Evolutionary conservation across 345 rosid species (phyloP), one percentile per base, ranked within the genome.

Genomic region (Eucalyptus rudis): DNA sequence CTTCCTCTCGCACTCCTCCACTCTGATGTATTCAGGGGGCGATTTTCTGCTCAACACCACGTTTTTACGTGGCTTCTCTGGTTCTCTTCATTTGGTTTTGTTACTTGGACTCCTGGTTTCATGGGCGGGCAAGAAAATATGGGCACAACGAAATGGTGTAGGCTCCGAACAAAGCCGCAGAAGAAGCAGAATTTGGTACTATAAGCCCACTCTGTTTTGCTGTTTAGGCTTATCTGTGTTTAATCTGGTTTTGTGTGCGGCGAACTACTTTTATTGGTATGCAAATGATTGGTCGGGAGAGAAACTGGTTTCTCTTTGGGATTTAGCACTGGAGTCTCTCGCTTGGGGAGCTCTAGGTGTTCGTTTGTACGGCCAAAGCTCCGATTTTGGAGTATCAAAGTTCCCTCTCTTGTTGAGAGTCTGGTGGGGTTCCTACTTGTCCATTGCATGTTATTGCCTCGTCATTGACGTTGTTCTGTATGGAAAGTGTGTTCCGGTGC

Each of bases 241-340:
- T 87, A 94, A 93, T 90, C 89, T 96, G 49, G 90, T 91, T 43
- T 89, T 93, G 50, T 91, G 95, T 89, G 91, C 91, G 29, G 87
- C 94, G 81, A 95, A 94, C 89, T 95, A 95, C 90, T 95, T 96
- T 86, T 94, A 90, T 88, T 93, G 97, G 99, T 93, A 92, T 90
- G 91, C 87, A 87, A 93, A 93, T 91, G 94, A 87, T 51, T 95
- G 96, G 97, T 93, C 92, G 50, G 95, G 92, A 89, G 90, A 79
- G 83, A 89, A 91, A 20, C 86, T 94, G 86, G 94, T 94, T 86
- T 93, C 93, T 88, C 91, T 95, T 90, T 91, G 91, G 86, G 97
- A 97, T 93, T 93, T 92, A 86, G 93, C 90, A 25, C 89, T 94
- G n/a, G 94, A 92, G 91, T 91, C 97, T 51, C 90, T 95, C 88